phyloP scores from a whole-genome alignment of 1,139 yeast species.

The Blastobotrys capitulatus region DNA sequence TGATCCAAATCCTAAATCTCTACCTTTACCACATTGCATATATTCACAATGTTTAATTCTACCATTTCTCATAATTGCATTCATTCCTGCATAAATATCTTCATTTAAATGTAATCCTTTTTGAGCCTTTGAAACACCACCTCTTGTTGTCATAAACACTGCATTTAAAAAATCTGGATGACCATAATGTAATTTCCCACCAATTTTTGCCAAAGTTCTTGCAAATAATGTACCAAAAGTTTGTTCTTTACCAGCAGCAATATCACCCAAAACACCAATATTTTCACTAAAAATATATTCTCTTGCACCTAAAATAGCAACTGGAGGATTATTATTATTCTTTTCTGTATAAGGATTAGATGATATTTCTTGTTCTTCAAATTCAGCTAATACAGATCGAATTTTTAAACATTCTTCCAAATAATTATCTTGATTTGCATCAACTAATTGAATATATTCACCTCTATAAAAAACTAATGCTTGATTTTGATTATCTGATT shows the following conservation, averaged over 20 bases:
- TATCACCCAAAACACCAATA: slow-evolving; percentile 81
- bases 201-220: slow-evolving; percentile 76
- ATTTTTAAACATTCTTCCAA: slow-evolving; percentile 81
- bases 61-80: slow-evolving; percentile 75
- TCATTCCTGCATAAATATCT: slow-evolving; percentile 91
- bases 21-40: slow-evolving; percentile 86
- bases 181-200: slow-evolving; percentile 86
- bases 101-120: slow-evolving; percentile 81
- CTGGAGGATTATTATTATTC: slow-evolving; percentile 40
- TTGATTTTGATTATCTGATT: slow-evolving; percentile 80
- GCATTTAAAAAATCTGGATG: slow-evolving; percentile 87
- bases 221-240: slow-evolving; percentile 90
- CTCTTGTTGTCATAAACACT: slow-evolving; percentile 83
- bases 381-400: slow-evolving; percentile 70
- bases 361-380: slow-evolving; percentile 51
- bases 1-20: slow-evolving; percentile 84
- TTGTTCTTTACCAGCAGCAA: slow-evolving; percentile 91
- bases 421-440: slow-evolving; percentile 86
- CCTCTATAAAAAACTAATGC: slow-evolving; percentile 77
- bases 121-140: slow-evolving; percentile 88
- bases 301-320: slow-evolving; percentile 84
- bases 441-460: slow-evolving; percentile 80
- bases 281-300: slow-evolving; percentile 86
- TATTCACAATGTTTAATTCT: slow-evolving; percentile 83
- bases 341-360: slow-evolving; percentile 22